Conservation (phyloP, 2,329 filamentous ascomycete genomes). For the Fusarium ambrosium region DNA sequence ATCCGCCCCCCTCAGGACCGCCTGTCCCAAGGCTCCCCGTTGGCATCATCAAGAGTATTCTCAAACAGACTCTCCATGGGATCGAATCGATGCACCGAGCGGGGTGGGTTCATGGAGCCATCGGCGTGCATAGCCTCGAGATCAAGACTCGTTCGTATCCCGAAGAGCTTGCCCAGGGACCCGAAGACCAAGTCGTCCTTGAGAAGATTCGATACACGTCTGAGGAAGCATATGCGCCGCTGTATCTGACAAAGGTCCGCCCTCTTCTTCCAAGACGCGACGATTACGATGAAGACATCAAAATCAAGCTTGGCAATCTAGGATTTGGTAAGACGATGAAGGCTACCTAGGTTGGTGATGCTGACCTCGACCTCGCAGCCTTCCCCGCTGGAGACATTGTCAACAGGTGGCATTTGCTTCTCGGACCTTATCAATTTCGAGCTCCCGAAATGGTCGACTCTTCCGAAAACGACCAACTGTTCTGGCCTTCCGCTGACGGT, state of each 20-base stretch:
- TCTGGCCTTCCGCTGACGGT: background rate
- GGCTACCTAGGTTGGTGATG: background rate
- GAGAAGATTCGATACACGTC: background rate
- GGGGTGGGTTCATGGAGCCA: background rate
- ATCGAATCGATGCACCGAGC: background rate
- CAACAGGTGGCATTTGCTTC: background rate
- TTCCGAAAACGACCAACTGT: background rate
- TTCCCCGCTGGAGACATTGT: background rate
- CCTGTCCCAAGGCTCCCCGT: slow-evolving; percentile 4
- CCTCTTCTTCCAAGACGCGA: background rate
- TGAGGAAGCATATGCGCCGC: background rate
- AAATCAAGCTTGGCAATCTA: slow-evolving; percentile 6
- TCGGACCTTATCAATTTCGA: background rate
- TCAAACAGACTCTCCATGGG: slow-evolving; percentile 14
- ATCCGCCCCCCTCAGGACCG: background rate
- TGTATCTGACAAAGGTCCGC: background rate
- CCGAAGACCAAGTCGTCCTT: background rate
- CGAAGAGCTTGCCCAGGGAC: background rate
- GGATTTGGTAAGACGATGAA: slow-evolving; percentile 3
- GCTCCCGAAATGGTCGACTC: slow-evolving; percentile 1
- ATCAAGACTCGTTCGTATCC: background rate
- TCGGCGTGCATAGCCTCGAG: background rate
- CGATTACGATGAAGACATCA: background rate
- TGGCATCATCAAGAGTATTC: slow-evolving; percentile 6
- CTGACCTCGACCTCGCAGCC: background rate